Base-by-base conservation (phyloP, 257 asterid genomes). In the Paulownia fortunei region DNA sequence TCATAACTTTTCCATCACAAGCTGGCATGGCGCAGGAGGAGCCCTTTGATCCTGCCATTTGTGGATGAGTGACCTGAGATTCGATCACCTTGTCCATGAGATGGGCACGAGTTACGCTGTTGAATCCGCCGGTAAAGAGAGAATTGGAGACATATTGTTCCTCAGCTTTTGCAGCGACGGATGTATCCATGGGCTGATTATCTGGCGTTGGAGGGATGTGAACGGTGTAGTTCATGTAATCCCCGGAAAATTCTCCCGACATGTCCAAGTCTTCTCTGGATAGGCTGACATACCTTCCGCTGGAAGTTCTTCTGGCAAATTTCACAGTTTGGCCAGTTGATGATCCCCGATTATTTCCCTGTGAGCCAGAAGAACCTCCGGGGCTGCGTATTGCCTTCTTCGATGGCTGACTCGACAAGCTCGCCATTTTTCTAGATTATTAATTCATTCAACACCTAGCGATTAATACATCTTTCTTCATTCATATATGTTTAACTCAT, bases 51-150 rank as follows among this genome's bases (percentile, higher is more conserved):
- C 98, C 98, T 0, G 97, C 94, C 98, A 90, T 94, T 60, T 94
- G 97, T 5, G 98, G 98, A 63, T 94, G 97, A 24, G 37, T 79
- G 0, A 90, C 97, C 81, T 93, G 92, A 0, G 97, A 89, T 9
- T 93, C 98, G 26, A 93, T 93, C 18, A 93, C 98, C 89, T 93
- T 94, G 70, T 94, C 98, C 97, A 94, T 94, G 69, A 92, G 90
- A 78, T 94, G 97, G 1, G 98, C 98, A 0, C 97, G 94, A 0
- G 98, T 94, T 13, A 92, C 96, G 72, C 97, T 94, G 63, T 94
- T 92, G 74, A 92, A 92, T 2, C 97, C 98, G 0, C 97, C 98
- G 0, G 98, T 94, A 44, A 92, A 94, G 2, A 92, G 84, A 0
- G 98, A 94, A 81, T 92, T 94, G 0, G 97, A 87, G 1, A 94